Evolutionary conservation across 2,329 filamentous ascomycete species (phyloP), one percentile per base, ranked within the genome.

Genomic region (Fusarium sp.): DNA sequence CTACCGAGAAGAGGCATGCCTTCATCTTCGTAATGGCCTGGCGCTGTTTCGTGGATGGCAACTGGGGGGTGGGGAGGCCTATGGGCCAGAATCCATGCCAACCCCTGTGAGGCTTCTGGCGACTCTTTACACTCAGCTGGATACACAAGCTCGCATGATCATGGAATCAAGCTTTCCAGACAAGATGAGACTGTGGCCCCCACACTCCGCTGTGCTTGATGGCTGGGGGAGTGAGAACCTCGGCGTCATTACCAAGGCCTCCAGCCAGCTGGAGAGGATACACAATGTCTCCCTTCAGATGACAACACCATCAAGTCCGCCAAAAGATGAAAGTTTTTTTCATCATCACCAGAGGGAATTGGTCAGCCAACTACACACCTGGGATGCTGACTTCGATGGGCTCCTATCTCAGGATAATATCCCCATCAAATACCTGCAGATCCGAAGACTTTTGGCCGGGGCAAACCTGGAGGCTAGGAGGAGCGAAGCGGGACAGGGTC

Each of bases 131-230:
- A 67, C 65, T 16, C 53, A 59, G 27, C 36, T 53, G 27, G 60
- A 67, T 24, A 59, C 65, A 24, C 65, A 67, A 63, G 65, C 59
- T 8, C 60, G 65, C 1, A n/a, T 53, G 3, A 29, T 67, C 5
- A 59, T 67, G n/a, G 3, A 22, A 20, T 44, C 20, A 11, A 44
- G 20, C 20, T 29, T 6, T 27, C 55, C 24, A 31, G 4, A 24
- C 14, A 44, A 36, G 35, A n/a, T 35, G 22, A 31, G 2, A 16
- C n/a, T 36, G 31, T 66, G 64, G 64, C 42, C 12, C 10, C 20
- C 53, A 9, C 65, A 64, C 22, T 6, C 31, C 5, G 33, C 59
- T 14, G 22, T 20, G 6, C 20, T 46, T 14, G 29, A 46, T 36
- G 64, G 58, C 12, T 62, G 64, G 58, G 59, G 49, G 12, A 49